Base-by-base conservation (phyloP, 768 basidiomycete species). In the Tulasnella sp. region DNA sequence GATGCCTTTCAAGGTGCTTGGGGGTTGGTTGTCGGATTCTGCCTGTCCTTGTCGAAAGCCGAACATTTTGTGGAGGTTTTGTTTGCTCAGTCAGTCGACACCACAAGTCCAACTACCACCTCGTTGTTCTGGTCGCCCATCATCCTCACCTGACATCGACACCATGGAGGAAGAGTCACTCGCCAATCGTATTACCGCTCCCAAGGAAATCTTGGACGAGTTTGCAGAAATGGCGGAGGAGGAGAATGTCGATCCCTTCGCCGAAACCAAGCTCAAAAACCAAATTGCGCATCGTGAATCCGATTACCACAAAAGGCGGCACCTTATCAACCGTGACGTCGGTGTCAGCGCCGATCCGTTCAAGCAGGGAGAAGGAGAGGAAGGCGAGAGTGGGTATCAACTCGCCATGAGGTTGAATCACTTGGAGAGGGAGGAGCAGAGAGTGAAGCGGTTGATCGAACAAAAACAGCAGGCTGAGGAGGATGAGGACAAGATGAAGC, bases 231-330 rank as follows among this genome's bases (percentile, higher is more conserved):
- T 95, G 79, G 94, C 93, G 17, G 95, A 98, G 77, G 94, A 95
- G 78, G 96, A 98, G 78, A 86, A 95, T 80, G 80, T 91, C 78
- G 92, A 95, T 79, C 92, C 92, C 26, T 94, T 94, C 77, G 92
- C 92, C 67, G 94, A 95, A 82, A 95, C 94, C 14, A 92, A 95
- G 66, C 90, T 89, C 71, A 89, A 92, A 78, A 91, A 92, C 73
- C 96, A 98, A 83, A 93, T 98, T 78, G 92, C 95, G 29, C 85
- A 91, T 42, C 87, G 96, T 67, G 94, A 98, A 82, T 91, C 89
- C 67, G 96, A 97, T 79, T 99, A 98, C 78, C 96, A 98, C 79
- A 89, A 90, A 77, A 87, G 95, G 72, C 87, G 95, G 47, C 98
- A 98, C 77, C 36, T 26, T 4, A 62, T 74, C 80, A 87, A 86